A percentile compares a stretch with the other conserved stretches of the same genome.
phyloP scores from a whole-genome alignment of 148 eudicot species.

The Talinum fruticosum region DNA sequence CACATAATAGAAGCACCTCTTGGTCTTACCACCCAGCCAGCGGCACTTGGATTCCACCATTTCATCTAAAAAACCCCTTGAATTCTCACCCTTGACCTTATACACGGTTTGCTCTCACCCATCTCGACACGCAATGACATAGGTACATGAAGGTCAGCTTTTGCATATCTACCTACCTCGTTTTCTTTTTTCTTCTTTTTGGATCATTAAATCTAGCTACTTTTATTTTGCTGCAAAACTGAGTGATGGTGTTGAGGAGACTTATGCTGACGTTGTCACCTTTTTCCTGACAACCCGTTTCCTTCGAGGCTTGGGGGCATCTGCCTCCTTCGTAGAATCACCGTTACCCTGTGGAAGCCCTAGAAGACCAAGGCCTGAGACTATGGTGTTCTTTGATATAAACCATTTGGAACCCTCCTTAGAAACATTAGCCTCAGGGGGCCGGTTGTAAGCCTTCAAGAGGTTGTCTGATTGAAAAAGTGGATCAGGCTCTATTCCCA shows the following conservation, averaged over 20 bases:
- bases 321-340: conserved; percentile 43
- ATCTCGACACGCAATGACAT: too few relatives aligned
- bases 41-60: too few relatives aligned
- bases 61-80: too few relatives aligned
- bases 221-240: conserved; percentile 26
- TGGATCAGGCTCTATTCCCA: conserved; percentile 82
- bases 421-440: conserved; percentile 39
- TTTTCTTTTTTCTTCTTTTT: conserved; percentile 14
- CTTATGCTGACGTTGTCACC: conserved; percentile 50
- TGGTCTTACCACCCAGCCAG: too few relatives aligned
- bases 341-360: conserved; percentile 65
- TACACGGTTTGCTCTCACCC: too few relatives aligned
- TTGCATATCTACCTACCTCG: too few relatives aligned
- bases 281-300: conserved; percentile 74
- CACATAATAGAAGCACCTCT: too few relatives aligned
- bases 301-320: conserved; percentile 65
- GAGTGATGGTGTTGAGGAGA: conserved; percentile 13
- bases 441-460: conserved; percentile 65
- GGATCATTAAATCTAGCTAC: conserved; percentile 22
- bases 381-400: conserved; percentile 66
- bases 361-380: conserved; percentile 79
- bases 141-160: background rate
- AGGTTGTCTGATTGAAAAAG: conserved; percentile 66
- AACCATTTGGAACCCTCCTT: conserved; percentile 75
- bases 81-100: too few relatives aligned